phyloP scores from a whole-genome alignment of 495 filamentous ascomycete species.

The Cudoniella acicularis region DNA sequence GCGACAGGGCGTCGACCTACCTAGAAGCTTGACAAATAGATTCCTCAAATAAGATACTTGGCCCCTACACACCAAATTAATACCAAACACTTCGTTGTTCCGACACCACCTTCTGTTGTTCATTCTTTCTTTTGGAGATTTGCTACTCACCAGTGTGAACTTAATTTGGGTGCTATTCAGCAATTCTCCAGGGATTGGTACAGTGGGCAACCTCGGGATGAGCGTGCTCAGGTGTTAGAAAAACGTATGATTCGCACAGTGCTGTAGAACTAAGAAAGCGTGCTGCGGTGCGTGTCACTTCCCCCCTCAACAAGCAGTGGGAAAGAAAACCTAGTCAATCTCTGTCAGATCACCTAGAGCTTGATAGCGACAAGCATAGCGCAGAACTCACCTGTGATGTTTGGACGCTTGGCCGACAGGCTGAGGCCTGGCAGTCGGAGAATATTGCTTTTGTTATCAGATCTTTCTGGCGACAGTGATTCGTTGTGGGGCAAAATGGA shows the following conservation, averaged over 20 bases:
- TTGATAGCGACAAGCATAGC: background rate
- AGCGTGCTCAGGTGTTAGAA: background rate
- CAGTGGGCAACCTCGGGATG: background rate
- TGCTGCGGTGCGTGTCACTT: no score
- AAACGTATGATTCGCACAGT: background rate
- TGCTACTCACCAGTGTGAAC: background rate
- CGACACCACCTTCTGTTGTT: no score
- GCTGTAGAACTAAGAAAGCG: background rate
- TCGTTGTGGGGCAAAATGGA: background rate
- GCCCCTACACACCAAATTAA: no score
- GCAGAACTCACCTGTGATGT: background rate
- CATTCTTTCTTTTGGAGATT: background rate
- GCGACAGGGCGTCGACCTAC: background rate
- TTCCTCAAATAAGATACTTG: background rate
- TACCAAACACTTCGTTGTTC: no score
- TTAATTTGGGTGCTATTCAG: background rate
- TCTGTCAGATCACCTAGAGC: background rate
- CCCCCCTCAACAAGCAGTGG: background rate
- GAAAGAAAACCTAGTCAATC: background rate
- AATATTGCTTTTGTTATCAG: slow-evolving; percentile 9
- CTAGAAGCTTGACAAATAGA: background rate
- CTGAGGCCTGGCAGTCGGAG: no score
- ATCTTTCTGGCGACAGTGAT: background rate
- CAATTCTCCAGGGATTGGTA: background rate
- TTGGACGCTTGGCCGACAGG: no score